phyloP scores from a whole-genome alignment of 768 basidiomycete genomes.

The Boletellus ananas region DNA sequence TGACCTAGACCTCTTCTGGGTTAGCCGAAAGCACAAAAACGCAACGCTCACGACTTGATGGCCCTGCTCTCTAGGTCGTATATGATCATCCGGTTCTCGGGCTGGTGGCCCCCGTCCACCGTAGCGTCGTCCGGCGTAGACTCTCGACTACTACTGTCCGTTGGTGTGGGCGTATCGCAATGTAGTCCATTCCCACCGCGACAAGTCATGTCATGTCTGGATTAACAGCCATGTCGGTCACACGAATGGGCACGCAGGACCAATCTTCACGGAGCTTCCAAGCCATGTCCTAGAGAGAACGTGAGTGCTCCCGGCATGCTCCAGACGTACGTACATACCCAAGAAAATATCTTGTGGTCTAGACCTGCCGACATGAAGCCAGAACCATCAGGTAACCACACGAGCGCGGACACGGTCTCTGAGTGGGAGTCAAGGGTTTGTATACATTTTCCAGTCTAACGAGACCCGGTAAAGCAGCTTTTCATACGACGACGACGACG shows the following conservation, averaged over 20 bases:
- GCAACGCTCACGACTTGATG: conserved; percentile 56
- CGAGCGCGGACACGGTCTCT: conserved; percentile 81
- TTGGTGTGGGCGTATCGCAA: conserved; percentile 19
- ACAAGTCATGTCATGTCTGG: conserved; percentile 83
- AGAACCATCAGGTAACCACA: conserved; percentile 87
- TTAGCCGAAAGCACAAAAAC: conserved; percentile 8
- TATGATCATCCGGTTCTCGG: conserved; percentile 66
- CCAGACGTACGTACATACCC: conserved; percentile 50
- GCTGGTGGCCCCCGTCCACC: conserved; percentile 34
- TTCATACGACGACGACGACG: background rate
- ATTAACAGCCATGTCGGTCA: conserved; percentile 83
- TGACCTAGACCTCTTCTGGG: conserved; percentile 40
- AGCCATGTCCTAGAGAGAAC: conserved; percentile 55
- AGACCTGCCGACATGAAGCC: conserved; percentile 89
- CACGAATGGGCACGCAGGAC: conserved; percentile 67
- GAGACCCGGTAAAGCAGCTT: conserved; percentile 9
- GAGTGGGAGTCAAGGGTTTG: conserved; percentile 65
- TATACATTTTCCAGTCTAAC: conserved; percentile 70
- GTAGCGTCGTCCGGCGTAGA: conserved; percentile 31
- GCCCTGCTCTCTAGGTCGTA: conserved; percentile 71
- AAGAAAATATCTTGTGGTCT: conserved; percentile 78
- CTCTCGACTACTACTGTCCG: conserved; percentile 30
- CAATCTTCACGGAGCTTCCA: conserved; percentile 72
- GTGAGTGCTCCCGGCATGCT: conserved; percentile 5
- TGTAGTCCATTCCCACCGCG: conserved; percentile 69